Evolutionary conservation across 2,329 filamentous ascomycete species (phyloP), one percentile per base, ranked within the genome.

Genomic region (Cercospora sojina): DNA sequence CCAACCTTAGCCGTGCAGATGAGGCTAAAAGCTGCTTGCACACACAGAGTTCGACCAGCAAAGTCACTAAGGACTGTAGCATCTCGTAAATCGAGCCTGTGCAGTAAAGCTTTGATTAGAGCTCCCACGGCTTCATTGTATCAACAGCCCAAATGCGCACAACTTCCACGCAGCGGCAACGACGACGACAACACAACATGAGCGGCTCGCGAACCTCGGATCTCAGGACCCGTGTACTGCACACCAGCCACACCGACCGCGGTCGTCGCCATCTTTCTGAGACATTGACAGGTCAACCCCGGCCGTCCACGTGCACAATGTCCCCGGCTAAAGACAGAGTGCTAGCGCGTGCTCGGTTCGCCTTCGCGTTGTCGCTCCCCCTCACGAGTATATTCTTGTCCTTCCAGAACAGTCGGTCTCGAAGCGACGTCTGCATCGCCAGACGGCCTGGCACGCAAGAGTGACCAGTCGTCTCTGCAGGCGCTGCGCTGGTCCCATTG

Each of bases 361-460:
- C 49, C 43, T n/a, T 23, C 56, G 35, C 23, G 16, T 32, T 55
- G 20, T 53, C 31, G 38, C 16, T 59, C 49, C 60, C 60, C 60
- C 49, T 57, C 60, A 57, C 31, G 1, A 31, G 27, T 31, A 32
- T 57, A 31, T 56, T 56, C 25, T 62, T 43, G 64, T 65, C 16
- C 59, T 69, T 69, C 65, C 62, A 69, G 63, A 67, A 61, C 51
- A 64, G 57, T 43, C 27, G 55, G 55, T 62, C 56, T n/a, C 51
- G 23, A 59, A 41, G 59, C 59, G 25, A 63, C 64, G 67, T 35
- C 63, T 64, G 62, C 62, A 63, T 56, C 16, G 51, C 20, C 38
- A 59, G 55, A 41, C 62, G 31, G 67, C 41, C 58, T 32, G 32
- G 35, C 58, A 27, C 18, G 43, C 49, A n/a, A 51, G 29, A 49